A percentile compares a stretch with the other conserved stretches of the same genome.
Conservation (phyloP, 192 early-diverging fungal genomes). For the Phlyctochytrium planicorne region DNA sequence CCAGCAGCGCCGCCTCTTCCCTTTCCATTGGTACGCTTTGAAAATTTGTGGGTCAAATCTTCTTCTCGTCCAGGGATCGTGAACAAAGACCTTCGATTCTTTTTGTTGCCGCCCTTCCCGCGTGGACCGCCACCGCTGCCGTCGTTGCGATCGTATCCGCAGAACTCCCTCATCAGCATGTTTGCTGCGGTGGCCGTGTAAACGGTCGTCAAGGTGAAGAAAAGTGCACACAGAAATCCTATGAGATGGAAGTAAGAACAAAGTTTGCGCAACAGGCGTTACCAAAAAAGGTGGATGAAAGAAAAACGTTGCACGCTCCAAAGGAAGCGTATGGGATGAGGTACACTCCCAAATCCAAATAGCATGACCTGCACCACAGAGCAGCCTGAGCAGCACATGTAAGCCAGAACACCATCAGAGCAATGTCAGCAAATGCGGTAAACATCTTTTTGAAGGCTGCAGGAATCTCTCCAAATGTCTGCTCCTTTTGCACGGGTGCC, state of each 20-base stretch:
- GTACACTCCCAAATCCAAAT: neutral
- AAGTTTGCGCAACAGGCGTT: neutral
- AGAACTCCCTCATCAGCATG: neutral
- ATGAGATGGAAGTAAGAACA: neutral
- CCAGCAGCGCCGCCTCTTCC: neutral
- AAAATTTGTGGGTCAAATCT: neutral
- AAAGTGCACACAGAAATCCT: neutral
- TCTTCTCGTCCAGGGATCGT: neutral
- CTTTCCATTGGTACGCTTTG: neutral
- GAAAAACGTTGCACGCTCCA: neutral
- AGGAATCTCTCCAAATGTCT: neutral
- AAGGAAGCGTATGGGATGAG: neutral
- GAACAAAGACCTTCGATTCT: neutral
- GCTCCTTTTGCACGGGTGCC: neutral
- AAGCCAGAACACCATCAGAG: neutral
- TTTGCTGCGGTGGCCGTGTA: neutral
- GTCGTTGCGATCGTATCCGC: neutral
- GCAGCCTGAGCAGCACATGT: neutral
- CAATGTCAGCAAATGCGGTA: neutral
- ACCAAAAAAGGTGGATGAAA: neutral
- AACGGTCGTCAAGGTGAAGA: neutral
- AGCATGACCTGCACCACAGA: neutral
- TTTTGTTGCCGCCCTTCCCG: neutral
- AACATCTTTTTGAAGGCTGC: neutral
- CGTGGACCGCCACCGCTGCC: neutral